These are phyloP conservation scores for Clonostachys rosea DNA, from an alignment of 2,329 filamentous ascomycete species.

Conservation along the genomic window DNA sequence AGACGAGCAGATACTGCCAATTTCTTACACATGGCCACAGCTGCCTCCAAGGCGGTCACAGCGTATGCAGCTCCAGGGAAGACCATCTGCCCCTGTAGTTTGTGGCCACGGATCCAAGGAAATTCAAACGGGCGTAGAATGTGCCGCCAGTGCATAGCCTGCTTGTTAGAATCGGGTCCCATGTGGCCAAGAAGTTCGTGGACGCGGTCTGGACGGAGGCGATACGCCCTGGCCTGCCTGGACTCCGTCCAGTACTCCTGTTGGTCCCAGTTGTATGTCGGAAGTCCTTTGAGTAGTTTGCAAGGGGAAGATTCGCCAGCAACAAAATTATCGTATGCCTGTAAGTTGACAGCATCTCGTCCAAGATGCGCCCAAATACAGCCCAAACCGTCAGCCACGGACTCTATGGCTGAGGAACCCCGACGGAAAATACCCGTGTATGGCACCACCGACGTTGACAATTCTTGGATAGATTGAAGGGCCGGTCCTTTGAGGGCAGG, in stretches of 20 bases:
- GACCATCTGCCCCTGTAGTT: slow-evolving; percentile 42
- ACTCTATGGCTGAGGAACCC: slow-evolving; percentile 28
- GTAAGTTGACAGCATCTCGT: slow-evolving; percentile 18
- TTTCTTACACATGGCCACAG: background rate
- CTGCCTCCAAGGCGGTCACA: slow-evolving; percentile 36
- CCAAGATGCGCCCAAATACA: slow-evolving; percentile 13
- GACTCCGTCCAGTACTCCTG: slow-evolving; percentile 22
- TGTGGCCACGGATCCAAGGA: slow-evolving; percentile 53
- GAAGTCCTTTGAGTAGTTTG: slow-evolving; percentile 16
- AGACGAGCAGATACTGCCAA: too few species aligned
- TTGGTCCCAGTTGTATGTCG: slow-evolving; percentile 26
- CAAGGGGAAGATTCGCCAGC: slow-evolving; percentile 30
- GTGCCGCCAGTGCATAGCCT: slow-evolving; percentile 37
- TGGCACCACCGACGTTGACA: background rate
- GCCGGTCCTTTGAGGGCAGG: slow-evolving; percentile 40
- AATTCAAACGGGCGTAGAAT: slow-evolving; percentile 38
- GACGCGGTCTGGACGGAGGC: slow-evolving; percentile 17
- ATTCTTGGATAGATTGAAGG: slow-evolving; percentile 39
- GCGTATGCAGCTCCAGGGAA: slow-evolving; percentile 40
- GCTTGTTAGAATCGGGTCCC: slow-evolving; percentile 5
- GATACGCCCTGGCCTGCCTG: slow-evolving; percentile 15
- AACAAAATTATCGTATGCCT: background rate
- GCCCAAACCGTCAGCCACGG: background rate
- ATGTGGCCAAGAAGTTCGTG: slow-evolving; percentile 30
- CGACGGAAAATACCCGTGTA: slow-evolving; percentile 15